These are phyloP conservation scores for Penicillium capsulatum DNA, from an alignment of 2,329 filamentous ascomycete species.

Conservation along the genomic window DNA sequence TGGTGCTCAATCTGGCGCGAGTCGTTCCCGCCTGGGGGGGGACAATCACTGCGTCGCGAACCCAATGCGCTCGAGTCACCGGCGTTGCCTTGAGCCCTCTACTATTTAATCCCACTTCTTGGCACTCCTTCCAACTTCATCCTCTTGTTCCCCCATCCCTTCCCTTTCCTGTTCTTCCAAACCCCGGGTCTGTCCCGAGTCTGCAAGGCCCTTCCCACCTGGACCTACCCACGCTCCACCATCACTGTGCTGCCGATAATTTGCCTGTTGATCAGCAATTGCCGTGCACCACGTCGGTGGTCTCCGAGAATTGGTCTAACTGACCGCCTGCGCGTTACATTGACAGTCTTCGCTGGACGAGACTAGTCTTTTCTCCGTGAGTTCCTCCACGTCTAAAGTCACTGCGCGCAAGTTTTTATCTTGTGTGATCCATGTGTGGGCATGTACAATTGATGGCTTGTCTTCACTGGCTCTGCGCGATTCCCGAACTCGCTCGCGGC, in stretches of 20 bases:
- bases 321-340: conserved; percentile 1
- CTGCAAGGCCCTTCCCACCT: conserved; percentile 16
- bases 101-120: conserved; percentile 1
- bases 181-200: conserved; percentile 18
- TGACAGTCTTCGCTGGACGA: conserved; percentile 8
- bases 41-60: conserved; percentile 15
- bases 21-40: conserved; percentile 22
- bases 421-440: too few species aligned
- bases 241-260: conserved; percentile 13
- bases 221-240: conserved; percentile 20
- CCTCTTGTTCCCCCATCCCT: conserved; percentile 2
- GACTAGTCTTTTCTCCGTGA: conserved; percentile 12
- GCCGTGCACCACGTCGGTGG: conserved; percentile 4
- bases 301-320: background rate
- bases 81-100: background rate
- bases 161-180: conserved; percentile 8
- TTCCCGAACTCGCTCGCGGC: background rate
- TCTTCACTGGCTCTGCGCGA: too few species aligned
- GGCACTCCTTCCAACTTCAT: background rate
- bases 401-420: too few species aligned
- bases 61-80: background rate
- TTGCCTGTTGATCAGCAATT: conserved; percentile 19
- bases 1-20: conserved; percentile 14
- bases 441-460: too few species aligned
- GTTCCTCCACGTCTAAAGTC: conserved; percentile 1